These are phyloP conservation scores for Pythium myriotylum DNA, from an alignment of 352 stramenopile genomes.

Conservation along the genomic window DNA sequence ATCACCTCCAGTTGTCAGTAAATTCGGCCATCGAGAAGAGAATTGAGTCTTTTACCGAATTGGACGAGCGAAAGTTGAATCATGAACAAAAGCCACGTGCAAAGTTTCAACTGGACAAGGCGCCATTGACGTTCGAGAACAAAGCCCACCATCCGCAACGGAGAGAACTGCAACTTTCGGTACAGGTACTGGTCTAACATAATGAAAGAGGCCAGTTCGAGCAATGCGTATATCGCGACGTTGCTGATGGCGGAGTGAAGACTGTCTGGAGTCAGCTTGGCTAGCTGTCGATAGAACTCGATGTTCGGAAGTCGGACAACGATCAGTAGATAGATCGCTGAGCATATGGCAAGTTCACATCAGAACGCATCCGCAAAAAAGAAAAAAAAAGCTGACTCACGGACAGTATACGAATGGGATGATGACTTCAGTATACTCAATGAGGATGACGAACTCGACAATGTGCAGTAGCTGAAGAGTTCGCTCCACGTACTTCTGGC, in stretches of 20 bases:
- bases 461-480: slow-evolving; percentile 8
- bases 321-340: slow-evolving; percentile 17
- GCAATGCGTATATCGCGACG: slow-evolving; percentile 28
- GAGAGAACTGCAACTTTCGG: slow-evolving; percentile 23
- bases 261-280: background rate
- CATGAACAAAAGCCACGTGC: slow-evolving; percentile 26
- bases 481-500: background rate
- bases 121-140: slow-evolving; percentile 33
- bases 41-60: slow-evolving; percentile 5
- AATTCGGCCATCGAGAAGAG: background rate
- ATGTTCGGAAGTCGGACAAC: slow-evolving; percentile 21
- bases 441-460: slow-evolving; percentile 19
- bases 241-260: slow-evolving; percentile 3
- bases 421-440: slow-evolving; percentile 21
- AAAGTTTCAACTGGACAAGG: slow-evolving; percentile 25
- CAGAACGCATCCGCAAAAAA: too few relatives aligned
- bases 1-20: background rate
- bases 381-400: background rate
- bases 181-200: slow-evolving; percentile 25
- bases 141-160: slow-evolving; percentile 33
- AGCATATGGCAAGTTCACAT: too few relatives aligned
- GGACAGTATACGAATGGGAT: slow-evolving; percentile 23
- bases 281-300: slow-evolving; percentile 27
- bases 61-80: slow-evolving; percentile 6
- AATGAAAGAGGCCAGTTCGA: slow-evolving; percentile 34